A percentile compares a stretch with the other conserved stretches of the same genome.
Evolutionary conservation across 2,329 filamentous ascomycete species (phyloP).

Genomic region (Ascochyta lentis): DNA sequence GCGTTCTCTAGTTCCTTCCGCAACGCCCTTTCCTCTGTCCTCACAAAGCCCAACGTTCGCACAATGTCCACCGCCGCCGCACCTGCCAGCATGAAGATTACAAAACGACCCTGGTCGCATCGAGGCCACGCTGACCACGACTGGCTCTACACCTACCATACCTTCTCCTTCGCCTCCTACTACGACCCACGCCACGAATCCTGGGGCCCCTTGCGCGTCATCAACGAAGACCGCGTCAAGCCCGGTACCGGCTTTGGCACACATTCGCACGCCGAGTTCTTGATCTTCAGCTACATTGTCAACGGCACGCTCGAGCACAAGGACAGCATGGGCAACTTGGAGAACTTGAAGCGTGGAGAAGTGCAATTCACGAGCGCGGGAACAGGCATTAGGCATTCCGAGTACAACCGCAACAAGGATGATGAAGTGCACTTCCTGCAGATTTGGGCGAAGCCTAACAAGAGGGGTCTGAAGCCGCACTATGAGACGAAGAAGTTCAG

Average conservation of each 20-base stretch:
- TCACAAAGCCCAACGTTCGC: conserved; percentile 42
- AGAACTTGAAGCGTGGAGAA: conserved; percentile 79
- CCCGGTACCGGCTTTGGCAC: conserved; percentile 80
- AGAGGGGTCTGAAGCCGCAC: conserved; percentile 71
- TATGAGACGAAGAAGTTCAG: conserved; percentile 78
- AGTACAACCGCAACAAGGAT: conserved; percentile 76
- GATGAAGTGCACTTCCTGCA: conserved; percentile 84
- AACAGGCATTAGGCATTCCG: conserved; percentile 78
- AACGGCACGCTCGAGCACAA: conserved; percentile 85
- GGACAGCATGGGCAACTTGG: conserved; percentile 75
- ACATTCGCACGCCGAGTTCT: conserved; percentile 83
- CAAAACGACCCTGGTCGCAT: conserved; percentile 72
- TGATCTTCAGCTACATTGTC: conserved; percentile 91
- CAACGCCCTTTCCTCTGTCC: conserved; percentile 42
- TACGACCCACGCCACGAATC: conserved; percentile 70
- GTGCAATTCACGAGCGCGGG: conserved; percentile 93
- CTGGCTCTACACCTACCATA: conserved; percentile 88
- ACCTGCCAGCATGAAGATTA: conserved; percentile 64
- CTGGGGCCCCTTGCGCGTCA: conserved; percentile 80
- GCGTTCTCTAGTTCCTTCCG: conserved; percentile 53
- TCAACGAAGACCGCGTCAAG: conserved; percentile 87
- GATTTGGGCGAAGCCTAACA: conserved; percentile 86
- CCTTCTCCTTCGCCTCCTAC: conserved; percentile 79
- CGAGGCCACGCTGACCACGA: conserved; percentile 82
- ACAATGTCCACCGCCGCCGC: conserved; percentile 50